Evolutionary conservation across 768 basidiomycete genomes (phyloP).

Genomic region (Boletus rubescentipes): DNA sequence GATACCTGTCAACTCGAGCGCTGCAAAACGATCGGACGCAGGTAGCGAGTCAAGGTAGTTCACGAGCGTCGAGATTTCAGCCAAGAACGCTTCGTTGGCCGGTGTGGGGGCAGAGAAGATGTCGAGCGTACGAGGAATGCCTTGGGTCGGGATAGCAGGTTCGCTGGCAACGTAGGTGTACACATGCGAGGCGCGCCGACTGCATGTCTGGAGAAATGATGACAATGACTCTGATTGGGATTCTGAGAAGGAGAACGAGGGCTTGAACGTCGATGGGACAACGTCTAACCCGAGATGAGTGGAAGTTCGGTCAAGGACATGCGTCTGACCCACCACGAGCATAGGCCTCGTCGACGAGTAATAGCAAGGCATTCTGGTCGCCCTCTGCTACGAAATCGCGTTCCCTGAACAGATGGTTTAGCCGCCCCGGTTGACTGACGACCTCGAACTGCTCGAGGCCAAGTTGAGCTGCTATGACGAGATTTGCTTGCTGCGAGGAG

Average conservation of each 20-base stretch:
- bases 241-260: conserved; percentile 46
- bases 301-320: background rate
- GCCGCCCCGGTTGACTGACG: conserved; percentile 34
- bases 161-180: conserved; percentile 55
- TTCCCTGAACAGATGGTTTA: conserved; percentile 29
- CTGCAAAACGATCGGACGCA: conserved; percentile 54
- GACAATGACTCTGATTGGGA: conserved; percentile 38
- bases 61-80: conserved; percentile 45
- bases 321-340: conserved; percentile 46
- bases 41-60: conserved; percentile 45
- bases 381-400: conserved; percentile 60
- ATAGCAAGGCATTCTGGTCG: conserved; percentile 46
- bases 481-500: conserved; percentile 54
- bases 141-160: conserved; percentile 31
- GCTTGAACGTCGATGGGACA: conserved; percentile 49
- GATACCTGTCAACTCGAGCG: conserved; percentile 57
- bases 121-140: conserved; percentile 38
- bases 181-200: conserved; percentile 54
- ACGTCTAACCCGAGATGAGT: conserved; percentile 42
- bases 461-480: conserved; percentile 64
- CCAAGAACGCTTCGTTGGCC: conserved; percentile 38
- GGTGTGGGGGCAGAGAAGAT: conserved; percentile 42
- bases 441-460: conserved; percentile 67
- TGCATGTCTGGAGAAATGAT: conserved; percentile 56
- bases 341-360: conserved; percentile 57